Base-by-base conservation (phyloP, 345 rosid species). In the Triadica sebifera region DNA sequence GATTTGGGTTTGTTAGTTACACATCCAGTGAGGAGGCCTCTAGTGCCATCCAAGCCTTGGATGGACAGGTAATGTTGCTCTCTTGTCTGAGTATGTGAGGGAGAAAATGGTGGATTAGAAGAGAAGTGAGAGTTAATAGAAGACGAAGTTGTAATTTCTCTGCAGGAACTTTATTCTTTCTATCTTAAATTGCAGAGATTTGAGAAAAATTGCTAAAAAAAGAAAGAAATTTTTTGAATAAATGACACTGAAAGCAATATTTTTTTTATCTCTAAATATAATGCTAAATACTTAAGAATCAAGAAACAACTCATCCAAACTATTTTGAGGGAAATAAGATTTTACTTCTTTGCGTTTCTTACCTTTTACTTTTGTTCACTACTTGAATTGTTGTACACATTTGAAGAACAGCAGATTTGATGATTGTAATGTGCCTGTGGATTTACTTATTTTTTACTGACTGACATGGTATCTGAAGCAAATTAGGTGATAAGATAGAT, bases 31-130 rank as follows among this genome's bases (percentile, higher is more conserved):
- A 91, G 80, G 97, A 85, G 53, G 99, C 99, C n/a, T 86, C 94
- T 38, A 82, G 85, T 85, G 97, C 99, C 72, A 79, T 93, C 58
- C 99, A 95, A 77, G 99, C 97, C 70, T 77, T 93, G 89, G 98
- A 95, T 84, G 99, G 98, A 29, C 89, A 86, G 97, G 99, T 95
- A 84, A 69, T 60, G 34, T 69, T 63, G 13, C 46, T 67, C 41
- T 4, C 12, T 50, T 50, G 45, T 50, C 11, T 67, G 20, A 10
- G 25, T 19, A 1, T 76, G 34, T 49, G 12, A 9, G 49, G 8
- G 59, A 55, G 59, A 12, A 57, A 13, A 0, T 24, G 29, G 38
- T 72, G 24, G 34, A 12, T 64, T 60, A 29, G 56, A 65, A 50
- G 12, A 51, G 43, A 62, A 72, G n/a, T 60, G 67, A 20, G 13